These are phyloP conservation scores for Aureobasidium subglaciale DNA, from an alignment of 2,329 filamentous ascomycete species.

Conservation along the genomic window DNA sequence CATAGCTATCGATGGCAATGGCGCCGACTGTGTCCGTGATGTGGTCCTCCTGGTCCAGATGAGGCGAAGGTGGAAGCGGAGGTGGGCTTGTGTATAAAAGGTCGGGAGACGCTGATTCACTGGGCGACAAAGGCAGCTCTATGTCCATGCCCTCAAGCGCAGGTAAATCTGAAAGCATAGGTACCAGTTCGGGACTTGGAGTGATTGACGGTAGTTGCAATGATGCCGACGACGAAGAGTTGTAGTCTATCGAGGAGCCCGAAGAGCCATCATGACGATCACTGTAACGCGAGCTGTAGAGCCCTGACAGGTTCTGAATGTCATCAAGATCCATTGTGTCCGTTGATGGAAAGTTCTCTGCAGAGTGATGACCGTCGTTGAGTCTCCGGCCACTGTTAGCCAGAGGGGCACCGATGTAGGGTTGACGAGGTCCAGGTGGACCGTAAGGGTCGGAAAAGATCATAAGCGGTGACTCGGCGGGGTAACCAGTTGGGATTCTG, in stretches of 20 bases:
- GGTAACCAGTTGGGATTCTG: not conserved
- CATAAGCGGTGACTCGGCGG: not conserved
- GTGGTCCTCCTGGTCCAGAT: constrained; percentile 43
- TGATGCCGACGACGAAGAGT: constrained; percentile 19
- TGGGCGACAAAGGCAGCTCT: not conserved
- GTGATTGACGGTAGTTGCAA: constrained; percentile 21
- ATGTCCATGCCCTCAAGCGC: not conserved
- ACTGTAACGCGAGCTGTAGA: constrained; percentile 1
- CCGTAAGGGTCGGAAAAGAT: constrained; percentile 13
- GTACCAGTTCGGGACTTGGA: constrained; percentile 20
- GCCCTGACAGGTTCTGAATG: not conserved
- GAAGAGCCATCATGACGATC: constrained; percentile 34
- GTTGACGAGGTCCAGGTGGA: constrained; percentile 20
- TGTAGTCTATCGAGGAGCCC: constrained; percentile 24
- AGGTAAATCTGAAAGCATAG: not conserved
- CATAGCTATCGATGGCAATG: constrained; percentile 79
- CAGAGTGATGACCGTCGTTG: constrained; percentile 5
- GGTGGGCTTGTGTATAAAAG: not conserved
- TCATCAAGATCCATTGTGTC: not conserved
- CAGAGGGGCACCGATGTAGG: constrained; percentile 17
- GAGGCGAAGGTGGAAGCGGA: not conserved
- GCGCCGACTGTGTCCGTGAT: constrained; percentile 93
- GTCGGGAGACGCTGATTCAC: not conserved
- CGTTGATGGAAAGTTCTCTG: not conserved
- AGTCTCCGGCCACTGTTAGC: not conserved